These are phyloP conservation scores for Hypoxylon sp. DNA, from an alignment of 2,329 filamentous ascomycete species.

Conservation along the genomic window DNA sequence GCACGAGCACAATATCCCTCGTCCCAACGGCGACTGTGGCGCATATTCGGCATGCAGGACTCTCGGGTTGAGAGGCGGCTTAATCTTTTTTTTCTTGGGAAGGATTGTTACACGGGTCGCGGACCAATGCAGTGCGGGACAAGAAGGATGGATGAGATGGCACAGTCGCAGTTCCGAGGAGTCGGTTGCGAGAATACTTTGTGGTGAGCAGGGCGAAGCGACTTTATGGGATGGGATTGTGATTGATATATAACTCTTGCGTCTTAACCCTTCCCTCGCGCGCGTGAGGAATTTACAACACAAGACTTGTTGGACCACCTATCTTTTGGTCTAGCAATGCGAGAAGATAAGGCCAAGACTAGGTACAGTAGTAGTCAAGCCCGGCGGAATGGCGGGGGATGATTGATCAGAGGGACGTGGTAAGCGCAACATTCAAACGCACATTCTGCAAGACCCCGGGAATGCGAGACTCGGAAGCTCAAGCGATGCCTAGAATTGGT, in stretches of 20 bases:
- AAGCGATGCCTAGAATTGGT: constrained; percentile 41
- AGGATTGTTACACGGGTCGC: constrained; percentile 42
- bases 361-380: constrained; percentile 34
- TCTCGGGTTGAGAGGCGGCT: constrained; percentile 43
- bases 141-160: constrained; percentile 37
- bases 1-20: constrained; percentile 53
- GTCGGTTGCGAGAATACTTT: constrained; percentile 36
- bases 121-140: constrained; percentile 38
- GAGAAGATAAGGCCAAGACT: constrained; percentile 44
- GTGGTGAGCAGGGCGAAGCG: constrained; percentile 32
- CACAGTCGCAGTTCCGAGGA: constrained; percentile 41
- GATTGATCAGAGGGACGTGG: constrained; percentile 32
- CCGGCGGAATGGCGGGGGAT: constrained; percentile 35
- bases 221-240: constrained; percentile 39
- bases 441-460: constrained; percentile 41
- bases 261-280: constrained; percentile 33
- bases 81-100: constrained; percentile 36
- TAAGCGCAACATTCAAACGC: constrained; percentile 19
- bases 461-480: constrained; percentile 32
- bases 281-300: constrained; percentile 34
- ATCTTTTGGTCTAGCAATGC: constrained; percentile 36
- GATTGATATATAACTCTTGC: constrained; percentile 45
- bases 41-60: constrained; percentile 52
- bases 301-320: constrained; percentile 28
- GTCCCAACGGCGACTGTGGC: constrained; percentile 49